Conservation (phyloP, 106 monocot genomes). For the Dendrobium catenatum region DNA sequence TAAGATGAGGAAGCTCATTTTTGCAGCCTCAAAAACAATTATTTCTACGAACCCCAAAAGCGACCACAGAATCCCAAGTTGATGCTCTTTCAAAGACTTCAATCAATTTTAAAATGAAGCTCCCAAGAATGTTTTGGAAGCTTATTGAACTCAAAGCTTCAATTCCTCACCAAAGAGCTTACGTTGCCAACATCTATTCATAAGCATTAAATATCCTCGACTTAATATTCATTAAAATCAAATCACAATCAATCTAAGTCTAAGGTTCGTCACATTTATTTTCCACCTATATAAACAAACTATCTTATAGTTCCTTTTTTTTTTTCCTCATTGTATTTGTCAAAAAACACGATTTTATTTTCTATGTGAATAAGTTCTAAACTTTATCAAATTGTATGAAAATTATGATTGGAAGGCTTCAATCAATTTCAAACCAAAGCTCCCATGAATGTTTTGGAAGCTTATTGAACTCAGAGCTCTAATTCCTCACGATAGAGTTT, state of each 20-base stretch:
- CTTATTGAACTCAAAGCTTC: no score
- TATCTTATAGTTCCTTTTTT: background rate
- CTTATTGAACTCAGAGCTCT: background rate
- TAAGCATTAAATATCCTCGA: background rate
- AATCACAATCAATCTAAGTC: background rate
- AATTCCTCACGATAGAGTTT: background rate
- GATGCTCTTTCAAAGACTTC: background rate
- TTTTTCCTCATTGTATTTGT: background rate
- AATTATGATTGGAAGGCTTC: background rate
- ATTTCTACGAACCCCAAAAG: background rate
- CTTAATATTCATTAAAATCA: background rate
- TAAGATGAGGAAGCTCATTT: background rate
- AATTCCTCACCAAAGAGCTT: background rate
- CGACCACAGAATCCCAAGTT: background rate
- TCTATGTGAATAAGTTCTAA: background rate
- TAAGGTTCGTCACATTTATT: background rate
- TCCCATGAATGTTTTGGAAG: no score
- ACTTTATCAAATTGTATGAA: background rate
- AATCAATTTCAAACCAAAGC: no score
- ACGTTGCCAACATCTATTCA: background rate
- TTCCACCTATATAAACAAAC: background rate
- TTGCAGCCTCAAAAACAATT: background rate
- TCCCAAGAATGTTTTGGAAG: background rate
- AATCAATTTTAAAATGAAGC: background rate
- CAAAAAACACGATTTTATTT: background rate